Evolutionary conservation across 352 stramenopile genomes (phyloP).

Genomic region (Pythium aristosporum): DNA sequence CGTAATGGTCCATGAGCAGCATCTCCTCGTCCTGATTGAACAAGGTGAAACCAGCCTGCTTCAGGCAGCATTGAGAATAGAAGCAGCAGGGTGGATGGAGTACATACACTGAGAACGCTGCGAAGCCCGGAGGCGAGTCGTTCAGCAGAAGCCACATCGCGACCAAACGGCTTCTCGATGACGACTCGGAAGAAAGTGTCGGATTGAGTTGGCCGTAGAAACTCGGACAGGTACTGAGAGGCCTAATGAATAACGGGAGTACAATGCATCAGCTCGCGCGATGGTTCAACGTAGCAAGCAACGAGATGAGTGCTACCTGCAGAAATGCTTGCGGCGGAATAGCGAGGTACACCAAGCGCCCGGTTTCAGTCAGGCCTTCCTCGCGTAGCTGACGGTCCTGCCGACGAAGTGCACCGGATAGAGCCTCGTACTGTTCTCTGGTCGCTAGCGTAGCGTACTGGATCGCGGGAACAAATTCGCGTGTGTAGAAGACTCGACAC

Average conservation of each 20-base stretch:
- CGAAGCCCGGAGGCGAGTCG: constrained; percentile 41
- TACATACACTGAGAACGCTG: constrained; percentile 35
- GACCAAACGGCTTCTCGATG: constrained; percentile 82
- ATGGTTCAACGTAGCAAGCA: background rate
- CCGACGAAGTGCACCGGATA: constrained; percentile 4
- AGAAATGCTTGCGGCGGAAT: constrained; percentile 71
- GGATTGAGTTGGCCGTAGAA: background rate
- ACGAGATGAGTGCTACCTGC: constrained; percentile 29
- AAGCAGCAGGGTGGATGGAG: background rate
- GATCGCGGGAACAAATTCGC: constrained; percentile 39
- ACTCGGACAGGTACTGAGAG: constrained; percentile 3
- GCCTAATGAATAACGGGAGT: background rate
- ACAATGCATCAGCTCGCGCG: no score
- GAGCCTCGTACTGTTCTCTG: constrained; percentile 33
- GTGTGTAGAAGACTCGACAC: constrained; percentile 38
- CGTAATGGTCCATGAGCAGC: constrained; percentile 87
- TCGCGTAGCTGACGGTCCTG: constrained; percentile 9
- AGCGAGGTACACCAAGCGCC: constrained; percentile 75
- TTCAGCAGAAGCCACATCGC: constrained; percentile 49
- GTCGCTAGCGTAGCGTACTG: constrained; percentile 43
- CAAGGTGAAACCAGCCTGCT: background rate
- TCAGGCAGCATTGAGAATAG: no score
- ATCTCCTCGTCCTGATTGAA: constrained; percentile 54
- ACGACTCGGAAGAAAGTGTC: constrained; percentile 62
- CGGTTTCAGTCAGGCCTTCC: constrained; percentile 25